Evolutionary conservation across 345 rosid species (phyloP).

Genomic region (Lepidium africanum): DNA sequence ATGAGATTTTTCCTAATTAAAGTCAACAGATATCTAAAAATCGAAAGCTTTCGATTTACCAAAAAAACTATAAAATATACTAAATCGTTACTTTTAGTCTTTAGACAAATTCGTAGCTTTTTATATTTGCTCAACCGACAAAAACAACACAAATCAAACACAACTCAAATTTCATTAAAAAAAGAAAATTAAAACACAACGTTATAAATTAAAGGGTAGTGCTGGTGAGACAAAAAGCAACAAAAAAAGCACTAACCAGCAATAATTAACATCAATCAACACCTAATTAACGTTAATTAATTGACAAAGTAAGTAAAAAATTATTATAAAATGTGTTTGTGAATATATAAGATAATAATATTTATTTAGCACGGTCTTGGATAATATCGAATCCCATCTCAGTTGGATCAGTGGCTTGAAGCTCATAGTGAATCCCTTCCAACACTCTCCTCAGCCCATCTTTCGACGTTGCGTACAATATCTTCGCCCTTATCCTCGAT

Average conservation of each 20-base stretch:
- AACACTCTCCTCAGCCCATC: constrained; percentile 76
- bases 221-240: background rate
- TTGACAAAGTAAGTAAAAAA: constrained; percentile 22
- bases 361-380: constrained; percentile 60
- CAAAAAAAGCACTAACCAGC: constrained; percentile 23
- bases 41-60: too few relatives aligned
- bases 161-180: background rate
- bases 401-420: constrained; percentile 90
- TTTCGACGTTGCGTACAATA: constrained; percentile 84
- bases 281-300: constrained; percentile 35
- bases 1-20: too few relatives aligned
- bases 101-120: background rate
- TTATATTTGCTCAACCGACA: constrained; percentile 17
- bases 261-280: constrained; percentile 23
- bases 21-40: too few relatives aligned
- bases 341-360: too few relatives aligned
- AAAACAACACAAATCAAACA: background rate
- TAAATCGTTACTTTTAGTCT: background rate
- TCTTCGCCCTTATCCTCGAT: constrained; percentile 82
- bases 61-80: background rate
- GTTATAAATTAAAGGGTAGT: constrained; percentile 11
- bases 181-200: background rate
- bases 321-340: too few relatives aligned
- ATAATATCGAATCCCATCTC: constrained; percentile 97
- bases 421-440: constrained; percentile 87